Percentiles rank a stretch among this genome's conserved stretches.
Conservation (phyloP, 2,329 filamentous ascomycete genomes). For the Clarireedia hainanense region DNA sequence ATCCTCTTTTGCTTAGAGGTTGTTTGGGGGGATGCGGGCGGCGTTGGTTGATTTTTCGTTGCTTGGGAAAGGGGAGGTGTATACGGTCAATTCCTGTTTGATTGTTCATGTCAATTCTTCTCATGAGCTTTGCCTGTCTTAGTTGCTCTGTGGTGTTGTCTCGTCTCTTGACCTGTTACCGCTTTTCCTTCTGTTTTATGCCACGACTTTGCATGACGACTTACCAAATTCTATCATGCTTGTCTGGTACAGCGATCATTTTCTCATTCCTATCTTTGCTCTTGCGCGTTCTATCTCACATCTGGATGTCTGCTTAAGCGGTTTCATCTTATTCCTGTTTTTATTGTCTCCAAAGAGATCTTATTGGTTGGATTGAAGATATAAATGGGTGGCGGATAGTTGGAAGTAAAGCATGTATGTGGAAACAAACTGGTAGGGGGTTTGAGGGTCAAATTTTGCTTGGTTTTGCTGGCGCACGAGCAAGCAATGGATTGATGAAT, state of each 20-base stretch:
- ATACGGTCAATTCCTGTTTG: slow-evolving; percentile 24
- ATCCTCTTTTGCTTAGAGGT: slow-evolving; percentile 10
- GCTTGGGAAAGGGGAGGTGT: slow-evolving; percentile 28
- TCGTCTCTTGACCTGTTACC: slow-evolving; percentile 14
- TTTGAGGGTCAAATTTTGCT: slow-evolving; percentile 11
- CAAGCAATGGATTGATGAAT: slow-evolving; percentile 18
- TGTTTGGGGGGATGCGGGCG: slow-evolving; percentile 12
- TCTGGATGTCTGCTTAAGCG: slow-evolving; percentile 9
- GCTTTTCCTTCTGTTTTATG: slow-evolving; percentile 29
- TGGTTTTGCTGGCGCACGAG: slow-evolving; percentile 19
- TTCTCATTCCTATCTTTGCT: slow-evolving; percentile 16
- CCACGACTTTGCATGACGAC: slow-evolving; percentile 52
- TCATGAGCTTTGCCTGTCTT: slow-evolving; percentile 28
- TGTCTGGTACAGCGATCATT: slow-evolving; percentile 53
- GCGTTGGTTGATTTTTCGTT: slow-evolving; percentile 26
- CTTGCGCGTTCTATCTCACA: slow-evolving; percentile 12
- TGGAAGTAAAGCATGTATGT: slow-evolving; percentile 9
- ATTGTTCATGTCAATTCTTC: slow-evolving; percentile 33
- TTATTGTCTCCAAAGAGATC: slow-evolving; percentile 24
- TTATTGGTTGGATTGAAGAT: slow-evolving; percentile 13
- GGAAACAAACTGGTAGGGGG: slow-evolving; percentile 12
- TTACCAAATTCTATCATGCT: slow-evolving; percentile 41
- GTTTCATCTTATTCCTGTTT: slow-evolving; percentile 15
- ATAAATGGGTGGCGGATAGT: slow-evolving; percentile 15
- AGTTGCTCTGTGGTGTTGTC: slow-evolving; percentile 2